Percentiles rank a stretch among this genome's conserved stretches.
Conservation (phyloP, 345 rosid species). For the Citrus trifoliata region DNA sequence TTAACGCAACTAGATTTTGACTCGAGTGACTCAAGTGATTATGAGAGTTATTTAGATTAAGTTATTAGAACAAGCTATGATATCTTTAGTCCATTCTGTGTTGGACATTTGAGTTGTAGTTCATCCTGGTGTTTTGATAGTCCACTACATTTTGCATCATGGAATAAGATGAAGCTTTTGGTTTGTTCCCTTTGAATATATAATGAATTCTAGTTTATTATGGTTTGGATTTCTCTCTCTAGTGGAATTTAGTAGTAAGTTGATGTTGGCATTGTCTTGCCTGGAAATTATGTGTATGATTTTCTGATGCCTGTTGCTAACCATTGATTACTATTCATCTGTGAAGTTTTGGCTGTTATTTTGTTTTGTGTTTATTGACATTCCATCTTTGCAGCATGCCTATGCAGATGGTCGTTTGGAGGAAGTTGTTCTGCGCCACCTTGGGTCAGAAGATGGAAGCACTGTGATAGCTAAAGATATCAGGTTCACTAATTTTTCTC, state of each 20-base stretch:
- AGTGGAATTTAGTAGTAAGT: background rate
- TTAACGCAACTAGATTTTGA: slow-evolving; percentile 45
- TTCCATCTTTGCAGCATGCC: slow-evolving; percentile 45
- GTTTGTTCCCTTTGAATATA: background rate
- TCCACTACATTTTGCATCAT: background rate
- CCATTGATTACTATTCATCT: background rate
- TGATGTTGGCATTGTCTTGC: background rate
- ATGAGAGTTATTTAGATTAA: slow-evolving; percentile 33
- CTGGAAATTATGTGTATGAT: slow-evolving; percentile 6
- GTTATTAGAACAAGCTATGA: slow-evolving; percentile 7
- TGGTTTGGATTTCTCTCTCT: background rate
- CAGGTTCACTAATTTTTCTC: slow-evolving; percentile 23
- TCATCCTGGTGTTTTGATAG: slow-evolving; percentile 8
- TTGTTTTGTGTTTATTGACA: slow-evolving; percentile 3
- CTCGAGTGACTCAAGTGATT: slow-evolving; percentile 49
- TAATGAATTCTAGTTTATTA: background rate
- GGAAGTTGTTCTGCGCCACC: slow-evolving; percentile 57
- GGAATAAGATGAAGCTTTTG: slow-evolving; percentile 7
- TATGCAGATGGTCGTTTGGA: slow-evolving; percentile 51
- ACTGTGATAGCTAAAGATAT: slow-evolving; percentile 54
- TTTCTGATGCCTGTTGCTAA: background rate
- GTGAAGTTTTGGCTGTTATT: background rate
- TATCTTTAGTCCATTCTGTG: background rate
- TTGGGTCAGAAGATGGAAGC: slow-evolving; percentile 55
- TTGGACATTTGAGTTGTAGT: slow-evolving; percentile 15